A percentile compares a stretch with the other conserved stretches of the same genome.
phyloP scores from a whole-genome alignment of 2,329 filamentous ascomycete genomes.

The Diaporthe vexans region DNA sequence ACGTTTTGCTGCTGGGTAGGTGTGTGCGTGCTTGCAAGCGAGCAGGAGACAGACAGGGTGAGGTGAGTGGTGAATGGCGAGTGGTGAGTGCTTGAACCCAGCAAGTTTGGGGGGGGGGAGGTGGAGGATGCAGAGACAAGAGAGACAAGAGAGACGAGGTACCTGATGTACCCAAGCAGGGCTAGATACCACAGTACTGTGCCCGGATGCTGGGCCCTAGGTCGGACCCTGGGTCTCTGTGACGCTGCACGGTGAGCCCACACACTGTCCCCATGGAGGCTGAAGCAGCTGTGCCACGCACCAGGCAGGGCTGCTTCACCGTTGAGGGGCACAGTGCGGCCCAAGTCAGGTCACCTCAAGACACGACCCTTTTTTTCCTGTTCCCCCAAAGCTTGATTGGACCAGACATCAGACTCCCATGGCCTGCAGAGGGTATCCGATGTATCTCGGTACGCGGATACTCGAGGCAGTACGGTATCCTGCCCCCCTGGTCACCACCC shows the following conservation, averaged over 20 bases:
- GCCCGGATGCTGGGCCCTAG: slow-evolving; percentile 13
- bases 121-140: not conserved
- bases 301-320: slow-evolving; percentile 10
- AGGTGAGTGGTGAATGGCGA: not conserved
- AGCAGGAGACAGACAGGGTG: not conserved
- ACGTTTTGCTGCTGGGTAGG: not conserved
- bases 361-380: slow-evolving; percentile 11
- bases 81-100: slow-evolving; percentile 5
- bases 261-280: not conserved
- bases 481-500: not conserved
- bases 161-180: slow-evolving; percentile 7
- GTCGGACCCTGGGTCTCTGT: slow-evolving; percentile 9
- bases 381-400: slow-evolving; percentile 3
- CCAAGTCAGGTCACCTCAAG: slow-evolving; percentile 19
- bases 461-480: not conserved
- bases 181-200: not conserved
- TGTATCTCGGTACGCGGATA: slow-evolving; percentile 9
- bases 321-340: slow-evolving; percentile 26
- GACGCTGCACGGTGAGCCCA: slow-evolving; percentile 6
- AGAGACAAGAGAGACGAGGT: not conserved
- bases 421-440: not conserved
- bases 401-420: not conserved
- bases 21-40: slow-evolving; percentile 7
- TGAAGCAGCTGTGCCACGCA: slow-evolving; percentile 2
- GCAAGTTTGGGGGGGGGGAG: slow-evolving; percentile 1